phyloP scores from a whole-genome alignment of 2,329 filamentous ascomycete species.

The Fonsecaea pugnacius region DNA sequence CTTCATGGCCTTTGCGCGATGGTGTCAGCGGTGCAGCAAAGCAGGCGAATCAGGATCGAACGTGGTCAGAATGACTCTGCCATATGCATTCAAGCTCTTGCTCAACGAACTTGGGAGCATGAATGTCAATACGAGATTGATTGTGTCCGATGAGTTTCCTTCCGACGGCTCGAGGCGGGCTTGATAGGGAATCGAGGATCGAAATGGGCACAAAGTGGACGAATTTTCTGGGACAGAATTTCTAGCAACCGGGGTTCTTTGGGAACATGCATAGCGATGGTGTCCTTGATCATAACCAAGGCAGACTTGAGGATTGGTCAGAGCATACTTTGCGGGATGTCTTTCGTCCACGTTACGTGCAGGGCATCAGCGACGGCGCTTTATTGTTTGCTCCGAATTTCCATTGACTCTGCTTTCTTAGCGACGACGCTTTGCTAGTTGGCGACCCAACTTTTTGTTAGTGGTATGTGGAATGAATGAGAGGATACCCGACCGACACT shows the following conservation, averaged over 20 bases:
- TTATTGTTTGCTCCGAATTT: background rate
- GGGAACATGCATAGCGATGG: conserved; percentile 4
- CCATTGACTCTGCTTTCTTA: background rate
- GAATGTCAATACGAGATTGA: conserved; percentile 94
- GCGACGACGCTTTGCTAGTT: no score
- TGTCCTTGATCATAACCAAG: background rate
- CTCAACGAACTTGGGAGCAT: conserved; percentile 97
- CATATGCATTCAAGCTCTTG: conserved; percentile 93
- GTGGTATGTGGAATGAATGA: background rate
- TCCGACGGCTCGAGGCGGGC: conserved; percentile 38
- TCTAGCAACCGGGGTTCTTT: background rate
- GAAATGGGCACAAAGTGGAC: background rate
- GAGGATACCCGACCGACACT: background rate
- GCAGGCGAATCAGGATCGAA: conserved; percentile 70
- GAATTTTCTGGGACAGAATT: background rate
- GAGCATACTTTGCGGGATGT: background rate
- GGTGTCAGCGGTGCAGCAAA: conserved; percentile 79
- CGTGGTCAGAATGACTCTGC: conserved; percentile 92
- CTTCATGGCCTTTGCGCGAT: conserved; percentile 92
- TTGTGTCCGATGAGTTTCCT: conserved; percentile 92
- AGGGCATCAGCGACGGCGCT: conserved; percentile 13
- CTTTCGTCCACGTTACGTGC: no score
- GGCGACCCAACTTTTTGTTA: no score
- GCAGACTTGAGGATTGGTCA: background rate
- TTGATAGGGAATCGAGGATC: background rate